Percentiles rank a stretch among this genome's conserved stretches.
These are phyloP conservation scores for Rhododendron mucronatum DNA, from an alignment of 148 eudicot genomes.

Conservation along the genomic window DNA sequence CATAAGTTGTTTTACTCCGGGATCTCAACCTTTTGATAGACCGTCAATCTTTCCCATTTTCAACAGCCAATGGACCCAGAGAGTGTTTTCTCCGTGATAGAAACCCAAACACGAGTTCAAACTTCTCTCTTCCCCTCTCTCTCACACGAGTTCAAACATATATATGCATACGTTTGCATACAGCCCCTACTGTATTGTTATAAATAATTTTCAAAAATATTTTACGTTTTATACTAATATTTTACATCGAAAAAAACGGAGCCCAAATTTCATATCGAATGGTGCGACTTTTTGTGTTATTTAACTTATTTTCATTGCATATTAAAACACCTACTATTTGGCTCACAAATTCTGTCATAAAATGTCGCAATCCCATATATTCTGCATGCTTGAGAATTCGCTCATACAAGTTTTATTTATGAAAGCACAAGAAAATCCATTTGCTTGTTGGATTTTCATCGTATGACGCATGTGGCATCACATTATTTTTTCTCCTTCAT, in stretches of 20 bases:
- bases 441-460: not conserved
- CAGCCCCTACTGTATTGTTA: too few relatives aligned
- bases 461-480: not conserved
- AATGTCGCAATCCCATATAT: not conserved
- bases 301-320: not conserved
- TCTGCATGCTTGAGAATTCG: not conserved
- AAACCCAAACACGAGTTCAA: too few relatives aligned
- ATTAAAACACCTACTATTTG: not conserved
- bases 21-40: too few relatives aligned
- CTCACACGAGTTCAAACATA: too few relatives aligned
- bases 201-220: too few relatives aligned
- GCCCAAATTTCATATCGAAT: not conserved
- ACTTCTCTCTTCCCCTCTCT: too few relatives aligned
- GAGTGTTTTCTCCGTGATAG: too few relatives aligned
- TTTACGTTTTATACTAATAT: too few relatives aligned
- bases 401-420: not conserved
- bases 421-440: not conserved
- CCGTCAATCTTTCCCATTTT: too few relatives aligned
- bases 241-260: not conserved
- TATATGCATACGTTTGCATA: too few relatives aligned
- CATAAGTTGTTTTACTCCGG: too few relatives aligned
- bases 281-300: not conserved
- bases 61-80: too few relatives aligned
- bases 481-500: not conserved
- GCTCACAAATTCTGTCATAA: not conserved